These are phyloP conservation scores for Solanum gracilifrons DNA, from an alignment of 257 asterid genomes.

Conservation along the genomic window DNA sequence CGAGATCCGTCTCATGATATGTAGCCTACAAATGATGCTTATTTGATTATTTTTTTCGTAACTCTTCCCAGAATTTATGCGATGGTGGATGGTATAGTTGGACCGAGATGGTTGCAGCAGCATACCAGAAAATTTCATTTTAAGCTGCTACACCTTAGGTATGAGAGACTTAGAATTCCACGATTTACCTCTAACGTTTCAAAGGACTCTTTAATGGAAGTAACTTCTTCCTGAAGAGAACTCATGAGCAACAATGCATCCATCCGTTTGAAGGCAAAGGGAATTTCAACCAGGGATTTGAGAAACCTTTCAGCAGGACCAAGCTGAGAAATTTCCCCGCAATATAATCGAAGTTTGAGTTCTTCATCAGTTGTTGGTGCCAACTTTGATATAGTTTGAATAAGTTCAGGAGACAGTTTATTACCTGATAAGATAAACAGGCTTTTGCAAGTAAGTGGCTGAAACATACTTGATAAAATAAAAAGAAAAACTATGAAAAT, in stretches of 20 bases:
- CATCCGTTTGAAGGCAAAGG: constrained; percentile 75
- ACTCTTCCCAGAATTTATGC: background rate
- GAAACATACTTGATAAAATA: background rate
- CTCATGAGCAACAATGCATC: constrained; percentile 60
- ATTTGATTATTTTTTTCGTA: background rate
- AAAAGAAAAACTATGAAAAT: background rate
- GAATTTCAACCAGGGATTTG: constrained; percentile 61
- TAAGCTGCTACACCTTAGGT: background rate
- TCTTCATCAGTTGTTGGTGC: constrained; percentile 84
- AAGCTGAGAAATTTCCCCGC: constrained; percentile 55
- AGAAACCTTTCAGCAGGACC: constrained; percentile 85
- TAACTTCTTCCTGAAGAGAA: constrained; percentile 61
- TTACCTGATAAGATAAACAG: constrained; percentile 34
- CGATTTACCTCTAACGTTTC: constrained; percentile 70
- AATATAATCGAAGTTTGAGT: constrained; percentile 60
- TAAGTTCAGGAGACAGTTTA: constrained; percentile 58
- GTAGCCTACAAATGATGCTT: background rate
- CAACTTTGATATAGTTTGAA: constrained; percentile 55
- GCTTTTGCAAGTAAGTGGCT: constrained; percentile 4
- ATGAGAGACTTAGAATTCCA: constrained; percentile 26
- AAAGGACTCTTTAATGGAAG: constrained; percentile 50
- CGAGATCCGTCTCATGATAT: background rate
- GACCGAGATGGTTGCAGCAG: background rate
- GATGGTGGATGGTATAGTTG: background rate
- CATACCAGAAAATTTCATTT: background rate